Evolutionary conservation across 108 stramenopile species (phyloP).

Genomic region (Nitzschia putrida): DNA sequence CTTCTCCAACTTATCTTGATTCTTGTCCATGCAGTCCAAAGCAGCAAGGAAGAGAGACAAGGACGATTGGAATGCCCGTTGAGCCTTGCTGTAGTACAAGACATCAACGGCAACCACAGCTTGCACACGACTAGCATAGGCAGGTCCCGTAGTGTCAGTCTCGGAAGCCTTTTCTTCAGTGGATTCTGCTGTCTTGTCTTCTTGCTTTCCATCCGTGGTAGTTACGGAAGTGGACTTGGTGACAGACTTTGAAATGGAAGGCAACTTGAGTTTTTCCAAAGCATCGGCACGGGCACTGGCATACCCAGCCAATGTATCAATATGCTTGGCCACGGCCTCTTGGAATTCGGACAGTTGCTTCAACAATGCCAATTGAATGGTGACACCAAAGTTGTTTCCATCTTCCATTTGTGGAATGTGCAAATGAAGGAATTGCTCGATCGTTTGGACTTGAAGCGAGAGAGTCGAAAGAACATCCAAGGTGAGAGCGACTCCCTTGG

Average conservation of each 20-base stretch:
- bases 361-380: slow-evolving; percentile 68
- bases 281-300: slow-evolving; percentile 70
- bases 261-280: slow-evolving; percentile 59
- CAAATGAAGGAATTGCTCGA: slow-evolving; percentile 40
- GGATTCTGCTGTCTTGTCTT: slow-evolving; percentile 40
- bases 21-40: slow-evolving; percentile 69
- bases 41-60: slow-evolving; percentile 42
- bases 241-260: slow-evolving; percentile 26
- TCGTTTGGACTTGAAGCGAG: slow-evolving; percentile 9
- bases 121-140: slow-evolving; percentile 31
- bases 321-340: slow-evolving; percentile 45
- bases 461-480: slow-evolving; percentile 34
- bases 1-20: slow-evolving; percentile 57
- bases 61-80: slow-evolving; percentile 23
- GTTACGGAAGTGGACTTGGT: slow-evolving; percentile 41
- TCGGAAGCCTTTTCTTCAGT: slow-evolving; percentile 48
- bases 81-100: slow-evolving; percentile 50
- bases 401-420: slow-evolving; percentile 75
- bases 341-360: slow-evolving; percentile 58
- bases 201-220: slow-evolving; percentile 49
- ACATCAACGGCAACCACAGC: slow-evolving; percentile 56
- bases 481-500: slow-evolving; percentile 26
- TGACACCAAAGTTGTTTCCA: slow-evolving; percentile 82
- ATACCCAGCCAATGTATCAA: slow-evolving; percentile 67
- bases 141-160: slow-evolving; percentile 17